These are phyloP conservation scores for Cyclocybe aegerita DNA, from an alignment of 768 basidiomycete genomes.

Conservation along the genomic window DNA sequence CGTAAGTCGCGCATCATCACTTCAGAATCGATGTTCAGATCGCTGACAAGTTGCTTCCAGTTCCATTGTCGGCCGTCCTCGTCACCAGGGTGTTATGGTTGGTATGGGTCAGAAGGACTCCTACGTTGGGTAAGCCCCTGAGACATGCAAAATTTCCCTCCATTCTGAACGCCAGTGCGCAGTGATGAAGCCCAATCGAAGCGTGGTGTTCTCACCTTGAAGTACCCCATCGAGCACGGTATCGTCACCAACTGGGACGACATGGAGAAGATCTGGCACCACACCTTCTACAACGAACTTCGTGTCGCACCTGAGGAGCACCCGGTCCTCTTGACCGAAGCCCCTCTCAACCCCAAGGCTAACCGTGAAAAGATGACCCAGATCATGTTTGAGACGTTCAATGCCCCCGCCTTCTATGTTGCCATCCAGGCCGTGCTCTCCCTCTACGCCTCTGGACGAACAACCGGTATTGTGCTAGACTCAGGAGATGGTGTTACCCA, in stretches of 20 bases:
- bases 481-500: slow-evolving; percentile 97
- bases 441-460: slow-evolving; percentile 92
- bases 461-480: slow-evolving; percentile 93
- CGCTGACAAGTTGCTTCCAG: slow-evolving; percentile 31
- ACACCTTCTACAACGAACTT: slow-evolving; percentile 95
- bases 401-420: slow-evolving; percentile 90
- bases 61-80: slow-evolving; percentile 92
- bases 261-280: slow-evolving; percentile 99
- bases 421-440: slow-evolving; percentile 90
- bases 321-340: slow-evolving; percentile 89
- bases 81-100: slow-evolving; percentile 95
- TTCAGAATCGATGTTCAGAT: not conserved
- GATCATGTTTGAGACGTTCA: slow-evolving; percentile 97
- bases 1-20: slow-evolving; percentile 55
- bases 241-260: slow-evolving; percentile 99
- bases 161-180: not conserved
- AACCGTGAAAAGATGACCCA: slow-evolving; percentile 95
- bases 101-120: slow-evolving; percentile 98
- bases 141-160: not conserved
- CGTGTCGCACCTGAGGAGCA: slow-evolving; percentile 93
- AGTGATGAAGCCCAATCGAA: slow-evolving; percentile 42
- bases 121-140: slow-evolving; percentile 76
- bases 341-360: slow-evolving; percentile 89
- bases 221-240: slow-evolving; percentile 94
- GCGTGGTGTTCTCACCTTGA: slow-evolving; percentile 90